Base-by-base conservation (phyloP, 1,284 basidiomycete species). In the Agaricales sp. region DNA sequence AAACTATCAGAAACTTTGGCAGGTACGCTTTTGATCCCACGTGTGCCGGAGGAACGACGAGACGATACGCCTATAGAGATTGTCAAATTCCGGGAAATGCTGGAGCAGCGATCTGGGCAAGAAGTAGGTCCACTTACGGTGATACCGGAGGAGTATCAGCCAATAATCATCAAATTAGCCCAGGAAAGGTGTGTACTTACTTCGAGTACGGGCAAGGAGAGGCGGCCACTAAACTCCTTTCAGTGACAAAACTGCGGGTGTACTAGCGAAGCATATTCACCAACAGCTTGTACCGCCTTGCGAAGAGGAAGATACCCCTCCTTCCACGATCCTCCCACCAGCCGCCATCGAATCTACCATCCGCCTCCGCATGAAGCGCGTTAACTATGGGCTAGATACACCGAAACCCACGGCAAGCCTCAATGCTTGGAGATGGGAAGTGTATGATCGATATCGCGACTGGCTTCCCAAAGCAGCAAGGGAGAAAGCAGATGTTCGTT, bases 381-480 rank as follows among this genome's bases (percentile, higher is more conserved):
- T 74, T 25, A 89, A 91, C 59, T 91, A 90, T 58, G 88, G 88
- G 0, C 64, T 89, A 4, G 78, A 87, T 48, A 66, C 65, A 2
- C 65, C 67, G 48, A 85, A 74, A 59, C 57, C 69, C 14, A 77
- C 82, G 8, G 75, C 81, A 3, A 64, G 71, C 18, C 63, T 87
- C 25, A 82, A 78, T 55, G 67, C 88, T n/a, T 94, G 90, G 90
- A 72, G 91, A 52, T 93, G 91, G 91, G 91, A 94, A 60, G 80
- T 86, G 4, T 80, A 74, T 55, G 72, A 79, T 13, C 56, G 70
- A 19, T 67, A 73, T 54, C 62, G 67, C 46, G 68, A 76, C 45
- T 84, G 84, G 78, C 64, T 93, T 24, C 89, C 90, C 0, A 82
- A 78, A 58, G 77, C 75, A 57, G 71, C 73, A 4, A 69, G 71